Base-by-base conservation (phyloP, 305 asterid genomes). In the Ajuga reptans region DNA sequence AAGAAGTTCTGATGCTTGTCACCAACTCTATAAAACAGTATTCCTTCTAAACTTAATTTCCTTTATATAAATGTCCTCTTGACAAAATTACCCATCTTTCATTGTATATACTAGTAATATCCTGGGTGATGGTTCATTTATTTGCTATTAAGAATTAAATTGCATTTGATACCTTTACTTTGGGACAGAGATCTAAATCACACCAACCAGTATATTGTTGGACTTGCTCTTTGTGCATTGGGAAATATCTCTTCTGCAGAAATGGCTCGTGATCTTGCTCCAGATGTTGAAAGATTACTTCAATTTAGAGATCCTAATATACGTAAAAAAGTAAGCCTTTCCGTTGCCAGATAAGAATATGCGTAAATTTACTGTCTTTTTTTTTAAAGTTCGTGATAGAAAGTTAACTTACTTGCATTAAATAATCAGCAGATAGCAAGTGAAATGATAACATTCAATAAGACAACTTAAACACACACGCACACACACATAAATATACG, bases 261-360 rank as follows among this genome's bases (percentile, higher is more conserved):
- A 85, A 91, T 93, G 99, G 98, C 99, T 76, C 97, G 99, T 60
- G 99, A 93, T 82, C 99, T 93, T 65, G 96, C 97, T 15, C 96
- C 97, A 47, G 99, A 93, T 80, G 97, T 93, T 64, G 96, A 91
- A 86, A 79, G 93, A 66, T 81, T 93, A 81, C 88, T 93, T 66
- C 95, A 89, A 74, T 93, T 93, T 78, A 86, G 99, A 81, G 99
- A 93, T 84, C 99, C 99, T 78, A 93, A 93, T 83, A 76, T 91
- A 74, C 85, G 99, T 72, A 93, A 93, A 83, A 93, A 93, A 82
- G 99, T 86, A 81, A 82, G 87, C 41, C 37, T 36, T 41, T 62
- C 24, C 53, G 24, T 42, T 27, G 41, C 61, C 53, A 29, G 46
- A 18, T 33, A 46, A 45, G 64, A 60, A 50, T 14, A 62, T 21